phyloP scores from a whole-genome alignment of 345 rosid genomes.

The rapeseed (Brassica napus) region Da-Ae NC_063436.1:17338501-17339000 shows the following conservation, averaged over 20 bases:
- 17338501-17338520: conserved; percentile 48
- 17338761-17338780: conserved; percentile 59
- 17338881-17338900: neutral
- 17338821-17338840: conserved; percentile 61
- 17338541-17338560: conserved; percentile 57
- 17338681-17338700: conserved; percentile 64
- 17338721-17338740: conserved; percentile 65
- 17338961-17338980: conserved; percentile 66
- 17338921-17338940: neutral
- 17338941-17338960: conserved; percentile 64
- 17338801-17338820: conserved; percentile 64
- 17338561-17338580: conserved; percentile 51
- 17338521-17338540: conserved; percentile 41
- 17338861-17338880: conserved; percentile 54
- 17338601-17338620: conserved; percentile 89
- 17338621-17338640: conserved; percentile 73
- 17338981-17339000: conserved; percentile 50
- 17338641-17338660: conserved; percentile 58
- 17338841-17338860: conserved; percentile 55
- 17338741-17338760: conserved; percentile 66
- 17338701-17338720: conserved; percentile 60
- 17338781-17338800: conserved; percentile 73
- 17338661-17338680: conserved; percentile 71
- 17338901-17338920: neutral
- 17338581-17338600: conserved; percentile 64